Percentiles rank a stretch among this genome's conserved stretches.
Evolutionary conservation across 2,329 filamentous ascomycete genomes (phyloP).

Genomic region (Verticillium tricorpus): DNA sequence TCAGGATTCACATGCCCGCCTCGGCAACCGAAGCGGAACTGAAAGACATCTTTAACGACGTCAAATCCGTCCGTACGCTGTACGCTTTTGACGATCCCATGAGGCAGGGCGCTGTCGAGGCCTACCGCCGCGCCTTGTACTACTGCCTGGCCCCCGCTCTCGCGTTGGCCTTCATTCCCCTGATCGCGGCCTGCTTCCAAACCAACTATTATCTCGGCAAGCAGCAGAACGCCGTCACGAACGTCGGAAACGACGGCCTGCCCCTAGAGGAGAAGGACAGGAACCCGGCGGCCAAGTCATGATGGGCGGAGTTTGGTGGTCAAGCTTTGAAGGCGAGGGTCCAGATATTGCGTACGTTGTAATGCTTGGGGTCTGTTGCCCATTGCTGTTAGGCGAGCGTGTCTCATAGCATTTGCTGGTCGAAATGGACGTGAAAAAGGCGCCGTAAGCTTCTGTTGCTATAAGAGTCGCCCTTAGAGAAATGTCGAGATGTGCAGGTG

Average conservation of each 20-base stretch:
- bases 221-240: constrained; percentile 12
- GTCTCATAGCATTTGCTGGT: too few species aligned
- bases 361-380: too few species aligned
- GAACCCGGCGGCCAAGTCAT: constrained; percentile 2
- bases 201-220: constrained; percentile 12
- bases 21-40: constrained; percentile 15
- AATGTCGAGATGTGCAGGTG: too few species aligned
- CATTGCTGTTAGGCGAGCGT: too few species aligned
- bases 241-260: constrained; percentile 6
- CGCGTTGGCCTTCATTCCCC: constrained; percentile 8
- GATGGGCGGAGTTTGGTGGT: background rate
- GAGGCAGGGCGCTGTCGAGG: constrained; percentile 14
- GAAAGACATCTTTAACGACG: constrained; percentile 10
- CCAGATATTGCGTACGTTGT: too few species aligned
- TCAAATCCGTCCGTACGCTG: constrained; percentile 8
- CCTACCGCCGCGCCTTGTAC: constrained; percentile 9
- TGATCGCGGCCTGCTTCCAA: constrained; percentile 10
- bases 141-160: constrained; percentile 10
- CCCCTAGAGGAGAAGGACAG: constrained; percentile 7
- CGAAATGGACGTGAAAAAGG: too few species aligned
- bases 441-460: too few species aligned
- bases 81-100: constrained; percentile 11
- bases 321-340: too few species aligned
- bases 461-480: too few species aligned
- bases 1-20: constrained; percentile 17